Base-by-base conservation (phyloP, 768 basidiomycete species). In the Tricholoma matsutake region DNA sequence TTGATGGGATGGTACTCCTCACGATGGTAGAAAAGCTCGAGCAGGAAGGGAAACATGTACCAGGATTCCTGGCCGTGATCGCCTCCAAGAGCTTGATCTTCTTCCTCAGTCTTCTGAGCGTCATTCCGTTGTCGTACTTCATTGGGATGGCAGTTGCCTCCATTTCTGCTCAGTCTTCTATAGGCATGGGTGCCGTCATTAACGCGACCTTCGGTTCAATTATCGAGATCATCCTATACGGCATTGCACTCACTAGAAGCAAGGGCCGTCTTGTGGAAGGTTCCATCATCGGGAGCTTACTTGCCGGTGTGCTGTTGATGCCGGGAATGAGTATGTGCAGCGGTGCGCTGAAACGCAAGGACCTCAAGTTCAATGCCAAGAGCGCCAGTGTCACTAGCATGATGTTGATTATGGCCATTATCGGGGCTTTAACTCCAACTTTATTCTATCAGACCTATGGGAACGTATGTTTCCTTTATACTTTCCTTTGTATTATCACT, bases 111-210 rank as follows among this genome's bases (percentile, higher is more conserved):
- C 79, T 99, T 49, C 84, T 91, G 28, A 93, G 92, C 65, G 94
- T 99, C 69, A 98, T 99, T 65, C 97, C 97, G 0, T 81, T 99
- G 18, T 95, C 92, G 7, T 99, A 99, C 79, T 99, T 99, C 78
- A 98, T 99, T 69, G 97, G 97, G 16, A 98, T 98, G 97, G 97
- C 97, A 7, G 97, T 99, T 62, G 97, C 97, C 2, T 95, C 92
- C 47, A 98, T 99, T 68, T 94, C 91, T n/a, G 97, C 97, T 0
- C 97, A 98, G 70, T 96, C 94, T 0, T 94, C 92, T 1, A 99
- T 99, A 63, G 97, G 97, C 6, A 97, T 98, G 94, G 97, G 97
- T 64, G 97, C 97, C 2, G 96, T 98, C 67, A 98, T 99, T 80
- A 99, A 99, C 72, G 97, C 97, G 1, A 94, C 94, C 1, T 99